phyloP scores from a whole-genome alignment of 768 basidiomycete genomes.

The Tricholoma furcatifolium region DNA sequence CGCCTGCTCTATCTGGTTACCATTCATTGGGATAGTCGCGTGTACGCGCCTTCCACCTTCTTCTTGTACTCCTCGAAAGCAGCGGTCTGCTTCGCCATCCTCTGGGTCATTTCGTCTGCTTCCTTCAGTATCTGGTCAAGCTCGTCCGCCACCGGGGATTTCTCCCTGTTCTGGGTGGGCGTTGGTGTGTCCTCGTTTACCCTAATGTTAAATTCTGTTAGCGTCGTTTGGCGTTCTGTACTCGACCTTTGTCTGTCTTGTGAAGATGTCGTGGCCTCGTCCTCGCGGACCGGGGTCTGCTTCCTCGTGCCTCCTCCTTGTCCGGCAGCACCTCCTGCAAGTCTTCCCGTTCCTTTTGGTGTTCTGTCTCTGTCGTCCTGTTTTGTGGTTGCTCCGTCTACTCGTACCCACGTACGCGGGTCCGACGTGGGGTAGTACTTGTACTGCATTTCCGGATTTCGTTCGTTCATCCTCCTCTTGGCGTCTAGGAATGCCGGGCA shows the following conservation, averaged over 20 bases:
- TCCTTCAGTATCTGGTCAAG: too few relatives aligned
- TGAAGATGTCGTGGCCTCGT: too few relatives aligned
- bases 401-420: slow-evolving; percentile 8
- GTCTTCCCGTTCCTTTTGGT: not conserved
- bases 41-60: not conserved
- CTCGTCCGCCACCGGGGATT: too few relatives aligned
- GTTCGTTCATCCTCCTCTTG: slow-evolving; percentile 1
- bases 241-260: too few relatives aligned
- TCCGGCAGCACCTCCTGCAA: not conserved
- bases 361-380: not conserved
- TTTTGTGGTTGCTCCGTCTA: not conserved
- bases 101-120: too few relatives aligned
- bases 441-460: slow-evolving; percentile 13
- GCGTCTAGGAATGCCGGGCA: slow-evolving; percentile 21
- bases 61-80: too few relatives aligned
- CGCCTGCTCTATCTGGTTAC: not conserved
- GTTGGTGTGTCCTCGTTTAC: too few relatives aligned
- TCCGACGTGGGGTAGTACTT: slow-evolving; percentile 13
- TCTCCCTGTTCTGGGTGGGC: too few relatives aligned
- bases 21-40: not conserved
- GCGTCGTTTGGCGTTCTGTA: too few relatives aligned
- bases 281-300: too few relatives aligned
- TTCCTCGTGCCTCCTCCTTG: not conserved
- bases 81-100: too few relatives aligned
- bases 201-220: too few relatives aligned